Conservation (phyloP, 2,329 filamentous ascomycete species). For the Tolypocladium album region DNA sequence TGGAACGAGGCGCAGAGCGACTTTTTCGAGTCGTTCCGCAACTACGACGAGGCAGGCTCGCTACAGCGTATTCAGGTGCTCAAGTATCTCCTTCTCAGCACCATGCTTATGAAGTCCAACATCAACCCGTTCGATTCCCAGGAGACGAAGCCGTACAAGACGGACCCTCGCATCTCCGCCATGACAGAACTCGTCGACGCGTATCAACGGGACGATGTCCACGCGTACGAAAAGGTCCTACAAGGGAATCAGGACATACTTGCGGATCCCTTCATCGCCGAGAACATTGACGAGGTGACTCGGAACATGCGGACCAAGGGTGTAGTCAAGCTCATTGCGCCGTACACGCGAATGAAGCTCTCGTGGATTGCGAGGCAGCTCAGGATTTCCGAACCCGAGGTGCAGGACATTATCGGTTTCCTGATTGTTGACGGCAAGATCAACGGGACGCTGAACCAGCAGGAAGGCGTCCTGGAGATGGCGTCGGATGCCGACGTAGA, state of each 20-base stretch:
- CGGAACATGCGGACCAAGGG: conserved; percentile 97
- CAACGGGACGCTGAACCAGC: conserved; percentile 80
- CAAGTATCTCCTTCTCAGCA: conserved; percentile 91
- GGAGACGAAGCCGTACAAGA: conserved; percentile 97
- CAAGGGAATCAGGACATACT: conserved; percentile 82
- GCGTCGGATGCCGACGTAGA: conserved; percentile 62
- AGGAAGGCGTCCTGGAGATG: conserved; percentile 73
- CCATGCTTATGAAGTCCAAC: conserved; percentile 96
- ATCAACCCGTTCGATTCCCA: conserved; percentile 99
- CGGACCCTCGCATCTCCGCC: conserved; percentile 84
- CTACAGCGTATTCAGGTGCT: conserved; percentile 93
- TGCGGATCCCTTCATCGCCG: conserved; percentile 88
- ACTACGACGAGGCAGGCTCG: conserved; percentile 96
- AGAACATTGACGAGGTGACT: conserved; percentile 98
- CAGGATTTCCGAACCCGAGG: conserved; percentile 74
- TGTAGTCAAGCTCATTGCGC: conserved; percentile 82
- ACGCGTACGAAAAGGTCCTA: conserved; percentile 79
- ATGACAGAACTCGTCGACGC: conserved; percentile 97
- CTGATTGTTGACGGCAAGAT: conserved; percentile 87
- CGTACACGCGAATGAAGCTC: conserved; percentile 86
- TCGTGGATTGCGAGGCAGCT: conserved; percentile 81
- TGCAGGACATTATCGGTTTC: conserved; percentile 91
- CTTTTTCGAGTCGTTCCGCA: conserved; percentile 97
- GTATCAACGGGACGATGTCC: conserved; percentile 91
- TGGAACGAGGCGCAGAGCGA: conserved; percentile 96